Base-by-base conservation (phyloP, 345 rosid genomes). In the Gossypium turneri region DNA sequence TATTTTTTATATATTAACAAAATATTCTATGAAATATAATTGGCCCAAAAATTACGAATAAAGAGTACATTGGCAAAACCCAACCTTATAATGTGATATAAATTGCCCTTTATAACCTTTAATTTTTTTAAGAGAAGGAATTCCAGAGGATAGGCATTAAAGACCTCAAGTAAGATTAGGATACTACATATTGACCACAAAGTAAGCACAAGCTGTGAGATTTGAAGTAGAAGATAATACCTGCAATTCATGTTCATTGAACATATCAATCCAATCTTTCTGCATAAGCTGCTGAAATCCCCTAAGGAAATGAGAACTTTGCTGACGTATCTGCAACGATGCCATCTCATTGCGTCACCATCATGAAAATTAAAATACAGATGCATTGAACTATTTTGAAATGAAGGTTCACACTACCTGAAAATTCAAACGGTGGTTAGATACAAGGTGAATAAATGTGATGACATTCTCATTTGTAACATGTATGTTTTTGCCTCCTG, bases 161-260 rank as follows among this genome's bases (percentile, higher is more conserved):
- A 20, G 52, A 69, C 45, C 41, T 45, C 55, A 12, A 20, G 34
- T 53, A 52, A 55, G 50, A 38, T 59, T 12, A 73, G 15, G 55
- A 27, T 24, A 73, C 22, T 15, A 19, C n/a, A n/a, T 43, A 24
- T 43, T 52, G 57, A 17, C 43, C 0, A 10, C 52, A 29, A 74
- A 70, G 34, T n/a, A 11, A 20, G 2, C 57, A 48, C 15, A 52
- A 43, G 25, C 34, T 34, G 16, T 7, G 19, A 57, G 77, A 43
- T 41, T 64, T 38, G 41, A 62, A 43, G 53, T 41, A 65, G 38
- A 27, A 47, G 58, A 77, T 17, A 48, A 62, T 81, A 93, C 99
- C 99, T 93, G 99, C 82, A 95, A 89, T 83, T 95, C 99, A 80
- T 95, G 97, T 82, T 95, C 99, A 60, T 95, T 89, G 77, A 95